Percentiles rank a stretch among this genome's conserved stretches.
phyloP scores from a whole-genome alignment of 306 rosid species.

The Dryas drummondii region DNA sequence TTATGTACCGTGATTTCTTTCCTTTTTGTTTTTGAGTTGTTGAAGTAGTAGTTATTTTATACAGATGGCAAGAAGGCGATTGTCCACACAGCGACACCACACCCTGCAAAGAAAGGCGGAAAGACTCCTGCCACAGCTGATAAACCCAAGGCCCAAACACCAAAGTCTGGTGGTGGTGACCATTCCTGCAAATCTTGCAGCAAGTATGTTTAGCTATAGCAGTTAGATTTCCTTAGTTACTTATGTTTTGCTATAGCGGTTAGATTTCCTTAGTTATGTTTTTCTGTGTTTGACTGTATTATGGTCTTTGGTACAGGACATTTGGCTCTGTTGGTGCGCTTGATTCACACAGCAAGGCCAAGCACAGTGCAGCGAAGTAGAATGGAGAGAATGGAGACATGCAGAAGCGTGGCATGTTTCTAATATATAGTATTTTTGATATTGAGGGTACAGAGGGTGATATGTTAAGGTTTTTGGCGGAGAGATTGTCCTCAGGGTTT shows the following conservation, averaged over 20 bases:
- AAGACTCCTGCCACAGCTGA: slow-evolving; percentile 48
- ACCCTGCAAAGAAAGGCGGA: slow-evolving; percentile 67
- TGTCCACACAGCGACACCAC: slow-evolving; percentile 70
- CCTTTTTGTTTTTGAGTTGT: background rate
- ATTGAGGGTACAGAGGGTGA: slow-evolving; percentile 10
- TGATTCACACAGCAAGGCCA: slow-evolving; percentile 75
- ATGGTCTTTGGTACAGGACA: slow-evolving; percentile 29
- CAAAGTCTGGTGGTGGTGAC: slow-evolving; percentile 67
- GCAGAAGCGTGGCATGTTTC: background rate
- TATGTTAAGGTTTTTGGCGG: slow-evolving; percentile 3
- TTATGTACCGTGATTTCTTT: too few species aligned
- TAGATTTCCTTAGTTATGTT: too few species aligned
- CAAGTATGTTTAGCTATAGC: slow-evolving; percentile 41
- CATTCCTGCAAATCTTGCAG: slow-evolving; percentile 59
- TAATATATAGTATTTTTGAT: slow-evolving; percentile 20
- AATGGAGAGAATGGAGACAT: background rate
- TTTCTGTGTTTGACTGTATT: too few species aligned
- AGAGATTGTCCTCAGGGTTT: background rate
- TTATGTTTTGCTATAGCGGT: too few species aligned
- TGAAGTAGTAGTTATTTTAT: background rate
- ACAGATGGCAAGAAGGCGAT: slow-evolving; percentile 62
- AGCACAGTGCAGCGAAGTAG: slow-evolving; percentile 49
- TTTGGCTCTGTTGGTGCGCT: slow-evolving; percentile 64
- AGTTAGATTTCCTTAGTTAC: too few species aligned
- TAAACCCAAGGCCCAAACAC: slow-evolving; percentile 42